Evolutionary conservation across 345 rosid genomes (phyloP).

Genomic region (Murraya paniculata): DNA sequence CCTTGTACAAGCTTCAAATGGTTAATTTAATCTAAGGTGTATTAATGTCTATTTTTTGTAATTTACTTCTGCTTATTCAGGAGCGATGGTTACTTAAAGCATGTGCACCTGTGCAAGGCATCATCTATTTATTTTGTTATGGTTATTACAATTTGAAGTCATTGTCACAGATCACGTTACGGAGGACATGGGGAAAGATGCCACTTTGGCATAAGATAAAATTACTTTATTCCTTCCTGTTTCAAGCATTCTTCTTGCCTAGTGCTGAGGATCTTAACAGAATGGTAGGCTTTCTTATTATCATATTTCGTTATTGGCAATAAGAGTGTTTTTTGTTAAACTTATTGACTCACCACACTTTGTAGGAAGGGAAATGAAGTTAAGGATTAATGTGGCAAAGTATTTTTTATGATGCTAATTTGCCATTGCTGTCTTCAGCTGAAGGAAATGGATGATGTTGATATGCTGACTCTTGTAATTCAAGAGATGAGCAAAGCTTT

Average conservation of each 20-base stretch:
- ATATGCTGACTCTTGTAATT: constrained; percentile 93
- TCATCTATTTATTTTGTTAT: background rate
- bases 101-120: background rate
- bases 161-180: constrained; percentile 62
- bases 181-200: constrained; percentile 87
- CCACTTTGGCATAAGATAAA: constrained; percentile 86
- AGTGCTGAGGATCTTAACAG: constrained; percentile 70
- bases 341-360: background rate
- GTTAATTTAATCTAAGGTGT: background rate
- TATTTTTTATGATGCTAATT: constrained; percentile 13
- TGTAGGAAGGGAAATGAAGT: background rate
- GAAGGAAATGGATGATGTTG: constrained; percentile 88
- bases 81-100: background rate
- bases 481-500: constrained; percentile 98
- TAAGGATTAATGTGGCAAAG: constrained; percentile 2
- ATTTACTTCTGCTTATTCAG: background rate
- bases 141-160: constrained; percentile 12
- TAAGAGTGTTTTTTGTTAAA: background rate
- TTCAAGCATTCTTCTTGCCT: constrained; percentile 83
- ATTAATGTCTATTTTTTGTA: background rate
- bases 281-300: constrained; percentile 50
- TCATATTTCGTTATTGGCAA: constrained; percentile 2
- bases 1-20: background rate
- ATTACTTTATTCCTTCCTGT: constrained; percentile 55
- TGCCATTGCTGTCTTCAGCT: constrained; percentile 44